phyloP scores from a whole-genome alignment of 371 early-diverging fungal species.

The Syncephalastrum racemosum region DNA sequence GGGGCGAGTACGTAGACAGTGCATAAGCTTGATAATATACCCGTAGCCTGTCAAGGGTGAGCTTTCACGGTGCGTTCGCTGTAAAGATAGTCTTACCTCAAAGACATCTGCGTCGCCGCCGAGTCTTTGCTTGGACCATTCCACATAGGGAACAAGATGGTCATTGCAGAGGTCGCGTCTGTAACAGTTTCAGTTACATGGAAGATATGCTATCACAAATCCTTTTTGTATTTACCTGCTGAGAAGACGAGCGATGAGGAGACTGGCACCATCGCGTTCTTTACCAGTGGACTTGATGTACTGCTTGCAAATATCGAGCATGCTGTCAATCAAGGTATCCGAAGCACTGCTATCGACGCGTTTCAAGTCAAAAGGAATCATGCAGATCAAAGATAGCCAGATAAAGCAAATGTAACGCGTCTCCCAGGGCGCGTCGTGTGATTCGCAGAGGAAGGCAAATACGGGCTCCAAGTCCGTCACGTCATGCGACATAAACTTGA shows the following conservation, averaged over 20 bases:
- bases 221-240: constrained; percentile 53
- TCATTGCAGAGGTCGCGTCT: constrained; percentile 50
- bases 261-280: constrained; percentile 83
- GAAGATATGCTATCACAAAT: background rate
- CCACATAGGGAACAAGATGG: constrained; percentile 56
- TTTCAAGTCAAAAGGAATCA: constrained; percentile 92
- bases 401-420: constrained; percentile 74
- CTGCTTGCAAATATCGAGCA: constrained; percentile 52
- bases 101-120: constrained; percentile 42
- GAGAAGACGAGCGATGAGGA: constrained; percentile 78
- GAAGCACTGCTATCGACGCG: constrained; percentile 73
- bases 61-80: no score
- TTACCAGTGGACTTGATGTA: constrained; percentile 70
- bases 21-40: constrained; percentile 71
- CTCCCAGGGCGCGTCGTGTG: constrained; percentile 63
- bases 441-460: constrained; percentile 54
- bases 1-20: constrained; percentile 68
- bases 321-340: constrained; percentile 51
- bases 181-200: background rate
- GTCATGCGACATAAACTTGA: constrained; percentile 89
- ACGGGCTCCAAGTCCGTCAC: constrained; percentile 87
- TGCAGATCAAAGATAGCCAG: constrained; percentile 87
- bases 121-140: constrained; percentile 57
- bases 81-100: constrained; percentile 28
- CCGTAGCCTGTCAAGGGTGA: constrained; percentile 33